A percentile compares a stretch with the other conserved stretches of the same genome.
Conservation (phyloP, 202 grass and related monocot species). For the Schoenoplectus tabernaemontani region DNA sequence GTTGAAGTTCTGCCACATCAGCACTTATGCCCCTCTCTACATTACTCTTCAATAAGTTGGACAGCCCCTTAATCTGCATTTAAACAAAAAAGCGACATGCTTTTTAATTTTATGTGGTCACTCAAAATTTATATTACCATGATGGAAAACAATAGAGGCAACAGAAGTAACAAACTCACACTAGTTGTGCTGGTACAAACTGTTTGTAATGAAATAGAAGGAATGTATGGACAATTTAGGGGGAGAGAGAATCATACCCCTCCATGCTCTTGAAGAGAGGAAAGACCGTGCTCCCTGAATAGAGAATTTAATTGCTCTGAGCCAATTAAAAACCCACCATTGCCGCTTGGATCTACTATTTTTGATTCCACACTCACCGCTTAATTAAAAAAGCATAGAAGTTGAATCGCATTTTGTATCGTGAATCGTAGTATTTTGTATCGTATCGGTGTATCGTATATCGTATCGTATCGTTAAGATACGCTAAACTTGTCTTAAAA, state of each 20-base stretch:
- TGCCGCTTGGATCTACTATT: slow-evolving; percentile 6
- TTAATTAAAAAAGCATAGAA: neutral
- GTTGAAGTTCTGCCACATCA: slow-evolving; percentile 44
- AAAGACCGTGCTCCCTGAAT: slow-evolving; percentile 44
- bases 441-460: no score
- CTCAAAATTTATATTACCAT: neutral
- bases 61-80: slow-evolving; percentile 64
- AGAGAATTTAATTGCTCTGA: slow-evolving; percentile 20
- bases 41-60: slow-evolving; percentile 58
- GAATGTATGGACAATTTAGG: neutral
- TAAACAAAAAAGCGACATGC: neutral
- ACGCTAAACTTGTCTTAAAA: no score
- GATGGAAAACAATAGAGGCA: neutral
- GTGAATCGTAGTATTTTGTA: no score
- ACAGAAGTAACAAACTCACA: neutral
- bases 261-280: slow-evolving; percentile 64
- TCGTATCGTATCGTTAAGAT: no score
- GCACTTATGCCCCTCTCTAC: slow-evolving; percentile 59
- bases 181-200: neutral
- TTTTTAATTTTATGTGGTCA: slow-evolving; percentile 6
- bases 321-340: slow-evolving; percentile 18
- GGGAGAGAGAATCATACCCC: slow-evolving; percentile 34
- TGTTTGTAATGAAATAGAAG: neutral
- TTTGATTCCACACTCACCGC: slow-evolving; percentile 15
- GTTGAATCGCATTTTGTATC: no score